phyloP scores from a whole-genome alignment of 2,329 filamentous ascomycete species.

The Xylariaceae sp. region DNA sequence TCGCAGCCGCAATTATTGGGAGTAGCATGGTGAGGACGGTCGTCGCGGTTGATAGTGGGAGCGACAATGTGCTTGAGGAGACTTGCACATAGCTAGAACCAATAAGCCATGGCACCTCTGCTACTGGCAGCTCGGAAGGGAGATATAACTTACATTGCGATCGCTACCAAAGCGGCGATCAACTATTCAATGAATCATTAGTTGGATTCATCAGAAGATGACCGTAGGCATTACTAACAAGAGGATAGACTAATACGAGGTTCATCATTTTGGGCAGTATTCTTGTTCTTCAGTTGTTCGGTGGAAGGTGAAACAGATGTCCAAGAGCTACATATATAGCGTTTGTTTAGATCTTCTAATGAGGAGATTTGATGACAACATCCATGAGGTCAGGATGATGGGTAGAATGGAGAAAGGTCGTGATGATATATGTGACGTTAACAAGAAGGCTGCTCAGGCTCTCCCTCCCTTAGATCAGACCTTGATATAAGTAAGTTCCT shows the following conservation, averaged over 20 bases:
- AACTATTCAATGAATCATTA: constrained; percentile 15
- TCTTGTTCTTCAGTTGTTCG: too few relatives aligned
- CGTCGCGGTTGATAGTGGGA: constrained; percentile 36
- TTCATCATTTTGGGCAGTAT: background rate
- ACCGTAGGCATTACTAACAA: background rate
- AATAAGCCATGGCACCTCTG: constrained; percentile 4
- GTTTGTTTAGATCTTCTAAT: too few relatives aligned
- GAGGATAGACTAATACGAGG: background rate
- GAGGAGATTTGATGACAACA: too few relatives aligned
- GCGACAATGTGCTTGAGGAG: constrained; percentile 32
- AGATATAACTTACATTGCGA: constrained; percentile 22
- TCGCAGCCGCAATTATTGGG: constrained; percentile 33
- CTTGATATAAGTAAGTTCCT: too few relatives aligned
- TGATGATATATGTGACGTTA: too few relatives aligned
- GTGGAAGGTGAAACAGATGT: too few relatives aligned
- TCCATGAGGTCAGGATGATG: too few relatives aligned
- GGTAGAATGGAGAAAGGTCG: too few relatives aligned
- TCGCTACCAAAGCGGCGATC: constrained; percentile 8
- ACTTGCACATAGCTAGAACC: constrained; percentile 34
- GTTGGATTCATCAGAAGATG: background rate
- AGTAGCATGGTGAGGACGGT: constrained; percentile 35
- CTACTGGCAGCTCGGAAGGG: constrained; percentile 12
- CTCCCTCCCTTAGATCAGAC: too few relatives aligned
- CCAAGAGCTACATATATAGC: too few relatives aligned
- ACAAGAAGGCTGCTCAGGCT: too few relatives aligned